These are phyloP conservation scores for Tephrocybe sp. DNA, from an alignment of 768 basidiomycete genomes.

Conservation along the genomic window DNA sequence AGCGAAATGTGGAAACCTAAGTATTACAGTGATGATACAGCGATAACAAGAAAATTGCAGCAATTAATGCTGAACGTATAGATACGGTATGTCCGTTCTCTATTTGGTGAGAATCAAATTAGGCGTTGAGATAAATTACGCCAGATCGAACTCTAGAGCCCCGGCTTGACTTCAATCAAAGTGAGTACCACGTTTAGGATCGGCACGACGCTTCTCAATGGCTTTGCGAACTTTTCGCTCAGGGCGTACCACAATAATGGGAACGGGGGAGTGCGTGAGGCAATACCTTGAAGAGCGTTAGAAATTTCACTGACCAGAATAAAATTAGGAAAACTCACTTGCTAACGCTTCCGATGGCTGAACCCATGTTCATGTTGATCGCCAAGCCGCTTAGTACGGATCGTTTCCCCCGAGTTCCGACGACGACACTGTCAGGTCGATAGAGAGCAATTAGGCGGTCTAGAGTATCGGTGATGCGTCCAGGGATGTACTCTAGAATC, in stretches of 20 bases:
- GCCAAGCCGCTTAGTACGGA: slow-evolving; percentile 37
- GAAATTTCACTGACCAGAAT: background rate
- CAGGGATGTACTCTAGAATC: slow-evolving; percentile 92
- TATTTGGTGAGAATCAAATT: too few relatives aligned
- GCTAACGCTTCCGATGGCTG: slow-evolving; percentile 51
- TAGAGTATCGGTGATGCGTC: slow-evolving; percentile 83
- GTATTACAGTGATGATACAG: too few relatives aligned
- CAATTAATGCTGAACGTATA: background rate
- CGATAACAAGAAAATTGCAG: too few relatives aligned
- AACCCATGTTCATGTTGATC: slow-evolving; percentile 29
- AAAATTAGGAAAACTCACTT: slow-evolving; percentile 26
- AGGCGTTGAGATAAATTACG: too few relatives aligned
- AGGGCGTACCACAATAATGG: slow-evolving; percentile 92
- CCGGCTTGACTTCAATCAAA: slow-evolving; percentile 52
- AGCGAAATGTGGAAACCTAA: too few relatives aligned
- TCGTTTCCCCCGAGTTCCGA: slow-evolving; percentile 79
- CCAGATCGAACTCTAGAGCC: too few relatives aligned
- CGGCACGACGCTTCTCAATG: slow-evolving; percentile 79
- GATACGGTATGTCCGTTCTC: too few relatives aligned
- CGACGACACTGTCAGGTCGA: slow-evolving; percentile 88
- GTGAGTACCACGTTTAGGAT: slow-evolving; percentile 85
- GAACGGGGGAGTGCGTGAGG: slow-evolving; percentile 89
- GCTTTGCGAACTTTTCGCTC: slow-evolving; percentile 84
- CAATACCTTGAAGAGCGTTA: slow-evolving; percentile 62
- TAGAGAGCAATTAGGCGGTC: slow-evolving; percentile 92